These are phyloP conservation scores for Alternaria arbusti DNA, from an alignment of 2,329 filamentous ascomycete species.

Conservation along the genomic window DNA sequence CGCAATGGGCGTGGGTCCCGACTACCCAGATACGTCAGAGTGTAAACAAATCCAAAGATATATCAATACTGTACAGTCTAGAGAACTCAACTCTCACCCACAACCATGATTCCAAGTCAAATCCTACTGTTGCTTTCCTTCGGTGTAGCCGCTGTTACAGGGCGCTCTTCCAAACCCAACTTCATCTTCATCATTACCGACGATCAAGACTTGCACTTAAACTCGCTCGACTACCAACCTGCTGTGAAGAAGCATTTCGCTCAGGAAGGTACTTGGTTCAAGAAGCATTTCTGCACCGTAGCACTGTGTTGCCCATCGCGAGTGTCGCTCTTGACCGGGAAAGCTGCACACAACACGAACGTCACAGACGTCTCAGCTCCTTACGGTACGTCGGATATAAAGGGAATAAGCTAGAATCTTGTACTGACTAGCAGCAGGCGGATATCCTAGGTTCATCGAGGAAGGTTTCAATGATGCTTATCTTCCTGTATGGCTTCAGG, in stretches of 20 bases:
- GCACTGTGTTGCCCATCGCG: conserved; percentile 72
- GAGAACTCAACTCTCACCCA: not conserved
- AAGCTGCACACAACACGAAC: conserved; percentile 73
- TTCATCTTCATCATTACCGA: conserved; percentile 73
- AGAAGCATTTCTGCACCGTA: conserved; percentile 70
- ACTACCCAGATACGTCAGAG: not conserved
- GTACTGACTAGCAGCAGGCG: conserved; percentile 44
- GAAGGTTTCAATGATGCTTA: conserved; percentile 72
- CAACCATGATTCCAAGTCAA: not conserved
- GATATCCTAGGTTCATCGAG: conserved; percentile 70
- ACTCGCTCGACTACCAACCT: conserved; percentile 68
- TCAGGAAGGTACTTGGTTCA: conserved; percentile 65
- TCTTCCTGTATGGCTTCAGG: conserved; percentile 73
- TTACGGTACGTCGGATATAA: conserved; percentile 52
- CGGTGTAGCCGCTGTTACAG: conserved; percentile 1
- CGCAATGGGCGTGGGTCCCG: not conserved
- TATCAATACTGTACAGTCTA: not conserved
- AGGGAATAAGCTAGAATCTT: not conserved
- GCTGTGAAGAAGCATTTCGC: conserved; percentile 62
- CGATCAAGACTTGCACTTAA: conserved; percentile 69
- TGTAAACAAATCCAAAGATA: not conserved
- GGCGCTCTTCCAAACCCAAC: conserved; percentile 50
- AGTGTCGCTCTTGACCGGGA: conserved; percentile 70
- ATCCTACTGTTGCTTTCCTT: not conserved
- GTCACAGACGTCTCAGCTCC: conserved; percentile 66